Evolutionary conservation across 1,139 yeast species (phyloP), one percentile per base, ranked within the genome.

Genomic region (Sugiyamaella castrensis): DNA sequence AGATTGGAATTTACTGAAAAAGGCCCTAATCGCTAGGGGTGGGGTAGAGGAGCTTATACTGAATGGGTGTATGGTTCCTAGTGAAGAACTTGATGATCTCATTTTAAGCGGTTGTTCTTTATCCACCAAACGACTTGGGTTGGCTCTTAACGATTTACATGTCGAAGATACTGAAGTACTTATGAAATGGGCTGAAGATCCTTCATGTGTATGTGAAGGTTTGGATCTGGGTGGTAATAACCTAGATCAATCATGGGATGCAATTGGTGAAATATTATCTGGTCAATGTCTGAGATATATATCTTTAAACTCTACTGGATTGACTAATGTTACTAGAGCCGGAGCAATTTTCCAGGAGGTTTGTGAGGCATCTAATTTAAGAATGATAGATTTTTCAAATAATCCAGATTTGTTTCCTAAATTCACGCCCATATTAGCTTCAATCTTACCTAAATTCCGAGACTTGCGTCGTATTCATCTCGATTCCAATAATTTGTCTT

Each of bases 151-250:
- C 43, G 87, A 82, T 44, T 69, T 91, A 40, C 76, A 80, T 50
- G 55, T 67, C 5, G 76, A 73, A 31, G 88, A 87, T 56, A 70
- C 86, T 10, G 67, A 73, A 41, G 67, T 76, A 24, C 68, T 89
- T 28, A 74, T 81, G 15, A 69, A 77, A 44, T 87, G 95, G 92
- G 74, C 85, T 40, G 72, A 80, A 2, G 63, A 69, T 29, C 75
- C 76, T 8, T 64, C 69, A 13, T 73, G 81, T 13, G 74, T 75
- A 13, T 81, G 91, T 63, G 81, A 83, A 56, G 97, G 97, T 1
- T 76, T 91, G 19, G 96, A 89, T 70, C 68, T 89, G 43, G 95
- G 92, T 1, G 89, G 84, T 57, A 89, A 89, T 64, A 87, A 85
- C 62, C 67, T 89, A 54, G 75, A 81, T 46, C 59, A 74, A 5